Base-by-base conservation (phyloP, 805 yeast genomes). In the Spathaspora passalidarum region DNA sequence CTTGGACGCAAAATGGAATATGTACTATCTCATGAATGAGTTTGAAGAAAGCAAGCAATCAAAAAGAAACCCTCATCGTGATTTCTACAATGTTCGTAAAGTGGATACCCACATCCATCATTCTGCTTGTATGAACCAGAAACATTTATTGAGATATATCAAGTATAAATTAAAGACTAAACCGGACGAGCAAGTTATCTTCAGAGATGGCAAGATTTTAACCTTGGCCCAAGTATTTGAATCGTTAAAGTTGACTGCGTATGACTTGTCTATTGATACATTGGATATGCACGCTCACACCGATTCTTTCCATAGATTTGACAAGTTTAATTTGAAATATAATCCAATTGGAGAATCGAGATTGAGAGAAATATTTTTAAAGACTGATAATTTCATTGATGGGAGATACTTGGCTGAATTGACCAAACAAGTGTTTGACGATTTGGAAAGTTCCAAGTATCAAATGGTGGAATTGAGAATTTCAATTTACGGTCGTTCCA, bases 271-370 rank as follows among this genome's bases (percentile, higher is more conserved):
- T 47, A 94, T 94, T 57, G 99, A 94, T 60, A 95, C 99, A 1
- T 76, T 94, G 54, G 99, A 94, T 67, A 94, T 94, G 99, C 99
- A 94, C 67, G 99, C 99, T 4, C 99, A 94, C 65, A 87, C 91
- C 53, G 99, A 94, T 60, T 87, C 98, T 0, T 94, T 94, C 78
- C 99, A 94, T 66, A 79, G 99, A 57, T 94, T 94, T 61, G 99
- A 94, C 68, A 94, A 94, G 68, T 94, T 94, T 77, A 94, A 94
- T 65, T 76, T 94, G 69, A 95, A 94, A 65, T 94, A 94, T 70
- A 94, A 94, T 62, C 99, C 99, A 17, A 86, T 94, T 56, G 99
- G 99, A 23, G 99, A 94, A 69, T 94, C 99, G 17, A 84, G 99
- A 64, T 72, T 94, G 65, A 82, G 99, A 67, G 99, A 94, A 64